Percentiles rank a stretch among this genome's conserved stretches.
These are phyloP conservation scores for Cyclocybe cylindracea DNA, from an alignment of 768 basidiomycete genomes.

Conservation along the genomic window DNA sequence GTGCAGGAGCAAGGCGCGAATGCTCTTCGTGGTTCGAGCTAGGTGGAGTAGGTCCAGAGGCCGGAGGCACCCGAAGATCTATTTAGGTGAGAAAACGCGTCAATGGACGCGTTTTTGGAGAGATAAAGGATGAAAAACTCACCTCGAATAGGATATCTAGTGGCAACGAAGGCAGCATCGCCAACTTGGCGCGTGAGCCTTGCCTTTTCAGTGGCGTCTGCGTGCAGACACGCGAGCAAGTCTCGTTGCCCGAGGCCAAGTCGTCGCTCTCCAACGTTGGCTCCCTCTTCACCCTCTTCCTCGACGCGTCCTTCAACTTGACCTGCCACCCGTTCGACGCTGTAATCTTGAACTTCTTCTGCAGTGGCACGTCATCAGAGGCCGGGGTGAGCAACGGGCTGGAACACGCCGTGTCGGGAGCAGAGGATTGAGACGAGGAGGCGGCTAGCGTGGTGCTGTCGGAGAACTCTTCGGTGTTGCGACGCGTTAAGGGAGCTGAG, in stretches of 20 bases:
- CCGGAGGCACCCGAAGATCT: slow-evolving; percentile 22
- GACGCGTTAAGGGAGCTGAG: no score
- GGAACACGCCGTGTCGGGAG: no score
- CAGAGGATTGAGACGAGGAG: no score
- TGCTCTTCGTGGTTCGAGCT: slow-evolving; percentile 20
- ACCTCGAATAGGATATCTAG: slow-evolving; percentile 31
- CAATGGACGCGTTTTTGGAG: not conserved
- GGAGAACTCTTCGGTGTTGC: no score
- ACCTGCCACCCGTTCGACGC: not conserved
- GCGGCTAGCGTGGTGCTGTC: no score
- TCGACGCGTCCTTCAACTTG: not conserved
- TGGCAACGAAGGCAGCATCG: slow-evolving; percentile 19
- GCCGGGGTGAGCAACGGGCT: no score
- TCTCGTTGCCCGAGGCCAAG: no score
- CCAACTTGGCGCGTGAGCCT: slow-evolving; percentile 11
- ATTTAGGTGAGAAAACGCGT: not conserved
- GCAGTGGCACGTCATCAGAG: not conserved
- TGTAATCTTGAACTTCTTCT: slow-evolving; percentile 3
- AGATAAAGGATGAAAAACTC: not conserved
- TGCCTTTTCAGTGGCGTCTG: not conserved
- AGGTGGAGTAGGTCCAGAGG: slow-evolving; percentile 23
- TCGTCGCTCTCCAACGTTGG: not conserved
- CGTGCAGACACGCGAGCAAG: no score
- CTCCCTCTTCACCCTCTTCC: slow-evolving; percentile 5
- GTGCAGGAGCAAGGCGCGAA: slow-evolving; percentile 19